Conservation (phyloP, 2,329 filamentous ascomycete genomes). For the Cyanodermella asteris region DNA sequence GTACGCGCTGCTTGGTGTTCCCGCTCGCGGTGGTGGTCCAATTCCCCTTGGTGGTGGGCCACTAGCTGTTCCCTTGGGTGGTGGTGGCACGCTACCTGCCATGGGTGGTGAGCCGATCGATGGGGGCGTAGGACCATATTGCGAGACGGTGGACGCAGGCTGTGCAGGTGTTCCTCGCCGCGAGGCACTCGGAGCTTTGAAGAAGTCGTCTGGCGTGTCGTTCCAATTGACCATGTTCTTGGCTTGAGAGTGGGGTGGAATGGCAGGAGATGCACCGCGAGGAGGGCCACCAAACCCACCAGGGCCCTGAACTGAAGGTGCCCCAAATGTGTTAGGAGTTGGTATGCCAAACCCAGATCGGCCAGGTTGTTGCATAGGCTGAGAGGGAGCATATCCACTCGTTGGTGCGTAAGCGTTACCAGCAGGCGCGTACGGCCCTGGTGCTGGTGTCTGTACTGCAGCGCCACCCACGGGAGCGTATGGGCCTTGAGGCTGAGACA, state of each 20-base stretch:
- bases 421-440: too few species aligned
- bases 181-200: slow-evolving; percentile 46
- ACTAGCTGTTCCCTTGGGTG: slow-evolving; percentile 64
- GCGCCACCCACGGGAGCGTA: too few species aligned
- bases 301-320: too few species aligned
- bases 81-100: slow-evolving; percentile 46
- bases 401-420: slow-evolving; percentile 30
- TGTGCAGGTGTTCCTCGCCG: slow-evolving; percentile 54
- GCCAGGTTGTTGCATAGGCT: slow-evolving; percentile 5
- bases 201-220: slow-evolving; percentile 66
- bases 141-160: slow-evolving; percentile 42
- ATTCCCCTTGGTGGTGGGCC: slow-evolving; percentile 43
- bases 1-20: too few species aligned
- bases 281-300: too few species aligned
- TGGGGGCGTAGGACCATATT: slow-evolving; percentile 38
- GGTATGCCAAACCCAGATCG: too few species aligned
- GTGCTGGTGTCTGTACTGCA: too few species aligned
- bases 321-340: too few species aligned
- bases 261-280: slow-evolving; percentile 42
- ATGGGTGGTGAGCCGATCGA: slow-evolving; percentile 37
- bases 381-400: slow-evolving; percentile 2
- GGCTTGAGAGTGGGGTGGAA: slow-evolving; percentile 44
- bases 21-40: too few species aligned
- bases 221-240: slow-evolving; percentile 76
- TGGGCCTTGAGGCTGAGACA: slow-evolving; percentile 8